Percentiles rank a stretch among this genome's conserved stretches.
These are phyloP conservation scores for Cladophialophora immunda DNA, from an alignment of 2,329 filamentous ascomycete species.

Conservation along the genomic window DNA sequence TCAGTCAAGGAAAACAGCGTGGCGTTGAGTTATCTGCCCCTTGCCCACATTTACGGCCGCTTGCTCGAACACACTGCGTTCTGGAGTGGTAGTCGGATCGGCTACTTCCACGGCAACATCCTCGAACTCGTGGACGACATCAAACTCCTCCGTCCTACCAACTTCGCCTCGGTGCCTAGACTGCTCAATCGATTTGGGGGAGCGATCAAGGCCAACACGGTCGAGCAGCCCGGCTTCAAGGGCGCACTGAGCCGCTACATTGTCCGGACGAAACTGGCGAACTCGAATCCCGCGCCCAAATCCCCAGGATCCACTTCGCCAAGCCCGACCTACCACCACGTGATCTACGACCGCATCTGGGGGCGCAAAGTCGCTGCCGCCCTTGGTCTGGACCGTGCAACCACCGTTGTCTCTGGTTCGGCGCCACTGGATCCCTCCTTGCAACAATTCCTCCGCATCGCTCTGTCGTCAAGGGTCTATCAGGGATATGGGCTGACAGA, in stretches of 20 bases:
- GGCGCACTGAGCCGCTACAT: conserved; percentile 83
- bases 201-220: conserved; percentile 79
- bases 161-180: conserved; percentile 87
- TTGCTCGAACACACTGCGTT: conserved; percentile 80
- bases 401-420: conserved; percentile 83
- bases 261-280: conserved; percentile 80
- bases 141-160: conserved; percentile 83
- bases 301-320: conserved; percentile 60
- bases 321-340: conserved; percentile 71
- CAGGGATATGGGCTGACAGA: conserved; percentile 97
- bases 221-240: conserved; percentile 80
- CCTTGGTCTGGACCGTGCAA: conserved; percentile 78
- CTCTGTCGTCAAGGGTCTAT: conserved; percentile 78
- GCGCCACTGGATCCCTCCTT: conserved; percentile 89
- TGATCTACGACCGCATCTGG: conserved; percentile 75
- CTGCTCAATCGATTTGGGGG: conserved; percentile 90
- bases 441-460: conserved; percentile 86
- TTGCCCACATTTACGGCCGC: conserved; percentile 94
- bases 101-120: conserved; percentile 95
- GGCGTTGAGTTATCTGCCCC: conserved; percentile 85
- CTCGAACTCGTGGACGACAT: conserved; percentile 83
- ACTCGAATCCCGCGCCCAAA: conserved; percentile 53
- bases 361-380: conserved; percentile 84
- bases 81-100: conserved; percentile 76
- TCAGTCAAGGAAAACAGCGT: conserved; percentile 67